Percentiles rank a stretch among this genome's conserved stretches.
phyloP scores from a whole-genome alignment of 2,329 filamentous ascomycete species.

The Aureobasidium sp. region DNA sequence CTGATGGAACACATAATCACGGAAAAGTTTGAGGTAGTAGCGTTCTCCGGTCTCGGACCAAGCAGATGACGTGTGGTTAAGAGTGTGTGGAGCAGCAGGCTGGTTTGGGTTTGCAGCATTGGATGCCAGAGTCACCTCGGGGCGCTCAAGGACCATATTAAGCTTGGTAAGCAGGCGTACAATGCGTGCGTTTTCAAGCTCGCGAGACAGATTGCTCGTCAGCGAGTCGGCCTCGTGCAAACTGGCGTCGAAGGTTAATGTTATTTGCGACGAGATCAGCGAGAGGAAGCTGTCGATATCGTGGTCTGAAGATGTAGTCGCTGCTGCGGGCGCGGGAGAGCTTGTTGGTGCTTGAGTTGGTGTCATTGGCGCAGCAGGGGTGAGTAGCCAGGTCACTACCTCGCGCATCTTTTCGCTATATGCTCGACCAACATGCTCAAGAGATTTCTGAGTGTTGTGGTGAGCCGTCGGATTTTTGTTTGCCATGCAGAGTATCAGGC shows the following conservation, averaged over 20 bases:
- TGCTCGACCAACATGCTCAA: constrained; percentile 68
- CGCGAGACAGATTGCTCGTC: constrained; percentile 63
- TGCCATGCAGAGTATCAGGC: constrained; percentile 73
- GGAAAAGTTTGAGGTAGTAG: constrained; percentile 88
- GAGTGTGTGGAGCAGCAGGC: constrained; percentile 24
- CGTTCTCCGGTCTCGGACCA: constrained; percentile 93
- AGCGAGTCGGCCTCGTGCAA: constrained; percentile 75
- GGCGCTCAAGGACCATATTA: constrained; percentile 80
- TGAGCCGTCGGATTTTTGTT: constrained; percentile 46
- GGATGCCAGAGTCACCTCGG: constrained; percentile 49
- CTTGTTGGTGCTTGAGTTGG: constrained; percentile 60
- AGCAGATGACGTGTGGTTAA: constrained; percentile 27
- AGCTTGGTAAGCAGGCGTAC: constrained; percentile 78
- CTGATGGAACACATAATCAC: constrained; percentile 96
- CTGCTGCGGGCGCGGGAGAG: constrained; percentile 57
- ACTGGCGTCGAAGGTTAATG: constrained; percentile 66
- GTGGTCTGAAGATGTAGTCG: constrained; percentile 45
- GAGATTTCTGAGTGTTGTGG: constrained; percentile 59
- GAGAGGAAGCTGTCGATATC: constrained; percentile 72
- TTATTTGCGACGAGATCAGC: constrained; percentile 70
- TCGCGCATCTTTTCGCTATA: constrained; percentile 76
- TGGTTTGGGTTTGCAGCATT: constrained; percentile 43
- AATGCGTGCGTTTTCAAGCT: constrained; percentile 83
- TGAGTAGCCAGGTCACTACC: constrained; percentile 74
- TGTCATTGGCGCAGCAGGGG: constrained; percentile 35